These are phyloP conservation scores for Candida gigantensis DNA, from an alignment of 1,139 yeast species.

Conservation along the genomic window DNA sequence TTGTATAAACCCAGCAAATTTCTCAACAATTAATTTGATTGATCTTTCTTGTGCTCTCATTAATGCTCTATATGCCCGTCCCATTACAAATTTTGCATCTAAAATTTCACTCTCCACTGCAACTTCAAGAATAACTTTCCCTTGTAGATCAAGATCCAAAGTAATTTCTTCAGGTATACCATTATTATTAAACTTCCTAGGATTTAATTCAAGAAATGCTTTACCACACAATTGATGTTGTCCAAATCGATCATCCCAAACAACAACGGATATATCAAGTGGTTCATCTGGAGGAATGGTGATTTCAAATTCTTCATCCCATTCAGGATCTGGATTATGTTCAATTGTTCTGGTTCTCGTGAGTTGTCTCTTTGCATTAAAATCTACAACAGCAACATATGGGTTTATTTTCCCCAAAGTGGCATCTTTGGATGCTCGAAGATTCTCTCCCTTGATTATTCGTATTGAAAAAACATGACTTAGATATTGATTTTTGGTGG, in stretches of 20 bases:
- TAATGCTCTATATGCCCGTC: slow-evolving; percentile 69
- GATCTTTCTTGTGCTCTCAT: slow-evolving; percentile 64
- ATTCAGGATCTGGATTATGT: slow-evolving; percentile 69
- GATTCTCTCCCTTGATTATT: slow-evolving; percentile 69
- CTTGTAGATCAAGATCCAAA: slow-evolving; percentile 69
- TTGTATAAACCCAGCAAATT: slow-evolving; percentile 47
- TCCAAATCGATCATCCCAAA: slow-evolving; percentile 71
- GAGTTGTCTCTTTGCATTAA: slow-evolving; percentile 54
- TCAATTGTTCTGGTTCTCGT: slow-evolving; percentile 72
- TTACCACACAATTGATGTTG: slow-evolving; percentile 73
- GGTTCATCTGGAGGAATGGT: slow-evolving; percentile 41
- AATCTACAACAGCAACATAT: slow-evolving; percentile 68
- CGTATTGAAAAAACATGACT: slow-evolving; percentile 68
- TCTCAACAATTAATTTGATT: slow-evolving; percentile 65
- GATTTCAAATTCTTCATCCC: slow-evolving; percentile 88
- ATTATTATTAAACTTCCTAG: slow-evolving; percentile 63
- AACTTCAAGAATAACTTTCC: slow-evolving; percentile 61
- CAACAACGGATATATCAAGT: slow-evolving; percentile 54
- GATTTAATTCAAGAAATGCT: slow-evolving; percentile 62
- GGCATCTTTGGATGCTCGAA: slow-evolving; percentile 39
- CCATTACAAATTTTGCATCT: slow-evolving; percentile 78
- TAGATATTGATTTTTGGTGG: slow-evolving; percentile 29
- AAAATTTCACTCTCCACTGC: slow-evolving; percentile 77
- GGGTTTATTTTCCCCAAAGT: slow-evolving; percentile 54
- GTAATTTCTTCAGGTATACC: slow-evolving; percentile 65